Conservation (phyloP, 1,284 basidiomycete species). For the Ganoderma sinense region DNA sequence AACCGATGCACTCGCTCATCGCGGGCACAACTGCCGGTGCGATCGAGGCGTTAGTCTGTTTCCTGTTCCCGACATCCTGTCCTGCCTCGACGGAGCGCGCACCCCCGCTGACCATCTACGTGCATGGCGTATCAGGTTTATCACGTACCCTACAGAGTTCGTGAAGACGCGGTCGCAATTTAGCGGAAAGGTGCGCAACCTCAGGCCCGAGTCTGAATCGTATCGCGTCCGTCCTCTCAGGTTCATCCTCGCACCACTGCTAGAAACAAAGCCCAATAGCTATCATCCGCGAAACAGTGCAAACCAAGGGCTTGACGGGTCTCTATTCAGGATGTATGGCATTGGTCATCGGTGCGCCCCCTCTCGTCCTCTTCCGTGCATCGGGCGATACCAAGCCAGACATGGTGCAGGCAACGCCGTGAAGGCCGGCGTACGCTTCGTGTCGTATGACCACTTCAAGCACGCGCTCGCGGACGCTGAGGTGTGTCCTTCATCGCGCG, state of each 20-base stretch:
- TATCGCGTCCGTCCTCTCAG: not conserved
- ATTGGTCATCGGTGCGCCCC: constrained; percentile 73
- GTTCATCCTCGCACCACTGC: not conserved
- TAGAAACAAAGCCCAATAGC: constrained; percentile 73
- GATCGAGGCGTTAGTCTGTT: constrained; percentile 79
- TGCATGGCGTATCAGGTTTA: constrained; percentile 53
- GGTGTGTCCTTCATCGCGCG: constrained; percentile 50
- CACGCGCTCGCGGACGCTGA: constrained; percentile 81
- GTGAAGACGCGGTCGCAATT: constrained; percentile 90
- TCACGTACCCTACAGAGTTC: constrained; percentile 94
- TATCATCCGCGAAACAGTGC: constrained; percentile 76
- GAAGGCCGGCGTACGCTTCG: constrained; percentile 95
- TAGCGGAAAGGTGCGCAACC: constrained; percentile 66
- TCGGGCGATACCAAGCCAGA: not conserved
- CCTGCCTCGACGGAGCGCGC: not conserved
- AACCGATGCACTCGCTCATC: constrained; percentile 81
- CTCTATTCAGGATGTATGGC: constrained; percentile 90
- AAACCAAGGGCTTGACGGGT: constrained; percentile 76
- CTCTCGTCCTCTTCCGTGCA: not conserved
- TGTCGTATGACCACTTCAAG: constrained; percentile 96
- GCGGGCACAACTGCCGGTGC: constrained; percentile 96
- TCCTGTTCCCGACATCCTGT: not conserved
- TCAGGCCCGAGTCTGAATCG: not conserved
- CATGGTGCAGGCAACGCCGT: constrained; percentile 62
- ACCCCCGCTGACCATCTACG: not conserved